Conservation (phyloP, 495 filamentous ascomycete species). For the Penicillium samsonianum region DNA sequence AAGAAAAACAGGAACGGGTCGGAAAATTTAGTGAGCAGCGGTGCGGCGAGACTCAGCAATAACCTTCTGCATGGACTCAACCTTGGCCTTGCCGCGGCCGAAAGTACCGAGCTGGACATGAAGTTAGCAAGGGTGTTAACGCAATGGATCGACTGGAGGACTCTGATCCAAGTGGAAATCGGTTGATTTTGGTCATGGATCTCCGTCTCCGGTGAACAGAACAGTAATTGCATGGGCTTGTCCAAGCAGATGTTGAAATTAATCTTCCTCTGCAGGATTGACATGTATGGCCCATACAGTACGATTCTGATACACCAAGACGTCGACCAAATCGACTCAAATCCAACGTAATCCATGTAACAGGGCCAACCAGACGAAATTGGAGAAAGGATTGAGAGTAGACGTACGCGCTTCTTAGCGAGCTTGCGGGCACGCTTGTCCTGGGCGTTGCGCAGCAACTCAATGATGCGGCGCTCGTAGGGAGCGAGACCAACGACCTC, state of each 20-base stretch:
- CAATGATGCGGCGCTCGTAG: constrained; percentile 97
- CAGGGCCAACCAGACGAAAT: neutral
- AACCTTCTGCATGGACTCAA: constrained; percentile 94
- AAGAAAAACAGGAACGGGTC: constrained; percentile 39
- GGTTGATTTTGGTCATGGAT: neutral
- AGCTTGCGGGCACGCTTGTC: constrained; percentile 99
- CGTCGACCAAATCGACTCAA: neutral
- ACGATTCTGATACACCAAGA: neutral
- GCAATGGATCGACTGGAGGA: neutral
- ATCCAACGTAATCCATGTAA: constrained; percentile 8
- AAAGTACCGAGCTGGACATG: constrained; percentile 82
- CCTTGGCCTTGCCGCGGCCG: constrained; percentile 96
- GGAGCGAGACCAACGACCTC: constrained; percentile 90
- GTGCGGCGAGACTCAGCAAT: constrained; percentile 91
- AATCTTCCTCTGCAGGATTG: neutral
- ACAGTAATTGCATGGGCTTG: neutral
- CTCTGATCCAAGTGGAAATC: neutral
- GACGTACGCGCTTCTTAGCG: constrained; percentile 93
- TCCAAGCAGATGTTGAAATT: neutral
- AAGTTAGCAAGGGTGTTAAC: constrained; percentile 22
- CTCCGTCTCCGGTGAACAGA: neutral
- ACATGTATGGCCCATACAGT: neutral
- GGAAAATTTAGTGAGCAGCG: constrained; percentile 66
- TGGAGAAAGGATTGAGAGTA: neutral
- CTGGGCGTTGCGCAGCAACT: constrained; percentile 97